phyloP scores from a whole-genome alignment of 2,329 filamentous ascomycete species.

The Didymella exigua region DNA sequence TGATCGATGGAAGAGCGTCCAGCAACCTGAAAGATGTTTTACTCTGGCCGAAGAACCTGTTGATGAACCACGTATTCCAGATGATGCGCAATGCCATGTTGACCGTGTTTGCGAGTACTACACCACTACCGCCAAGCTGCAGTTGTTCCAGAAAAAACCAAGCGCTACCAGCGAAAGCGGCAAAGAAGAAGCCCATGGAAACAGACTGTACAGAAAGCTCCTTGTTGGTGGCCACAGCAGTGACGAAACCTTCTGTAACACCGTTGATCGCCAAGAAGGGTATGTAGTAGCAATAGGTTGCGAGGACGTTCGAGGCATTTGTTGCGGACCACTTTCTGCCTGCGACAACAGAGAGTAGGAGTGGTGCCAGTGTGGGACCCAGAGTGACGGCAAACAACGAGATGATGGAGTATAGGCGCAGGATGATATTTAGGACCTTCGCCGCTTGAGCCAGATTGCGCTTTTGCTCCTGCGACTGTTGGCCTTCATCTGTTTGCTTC shows the following conservation, averaged over 20 bases:
- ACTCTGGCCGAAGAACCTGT: slow-evolving; percentile 38
- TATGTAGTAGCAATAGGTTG: slow-evolving; percentile 88
- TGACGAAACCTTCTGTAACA: slow-evolving; percentile 88
- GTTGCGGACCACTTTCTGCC: slow-evolving; percentile 76
- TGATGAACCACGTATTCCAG: slow-evolving; percentile 80
- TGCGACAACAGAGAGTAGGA: slow-evolving; percentile 75
- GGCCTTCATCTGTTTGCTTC: background rate
- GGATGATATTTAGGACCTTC: slow-evolving; percentile 65
- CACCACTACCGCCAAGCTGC: slow-evolving; percentile 73
- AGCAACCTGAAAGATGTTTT: slow-evolving; percentile 26
- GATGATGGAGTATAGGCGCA: slow-evolving; percentile 76
- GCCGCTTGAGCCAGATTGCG: slow-evolving; percentile 47
- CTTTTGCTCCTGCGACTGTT: slow-evolving; percentile 24
- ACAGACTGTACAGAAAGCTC: slow-evolving; percentile 78
- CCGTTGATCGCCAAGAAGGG: slow-evolving; percentile 92
- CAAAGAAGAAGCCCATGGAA: slow-evolving; percentile 85
- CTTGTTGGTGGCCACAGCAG: slow-evolving; percentile 76
- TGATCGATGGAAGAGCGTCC: slow-evolving; percentile 28
- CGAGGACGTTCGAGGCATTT: slow-evolving; percentile 74
- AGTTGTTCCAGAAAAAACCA: slow-evolving; percentile 75
- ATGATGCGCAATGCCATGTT: slow-evolving; percentile 86
- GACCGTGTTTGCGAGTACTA: slow-evolving; percentile 85
- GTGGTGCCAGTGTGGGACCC: slow-evolving; percentile 75
- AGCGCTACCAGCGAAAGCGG: slow-evolving; percentile 74
- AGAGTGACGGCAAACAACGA: slow-evolving; percentile 71